Percentiles rank a stretch among this genome's conserved stretches.
Conservation (phyloP, 2,329 filamentous ascomycete genomes). For the Beauveria varroae region DNA sequence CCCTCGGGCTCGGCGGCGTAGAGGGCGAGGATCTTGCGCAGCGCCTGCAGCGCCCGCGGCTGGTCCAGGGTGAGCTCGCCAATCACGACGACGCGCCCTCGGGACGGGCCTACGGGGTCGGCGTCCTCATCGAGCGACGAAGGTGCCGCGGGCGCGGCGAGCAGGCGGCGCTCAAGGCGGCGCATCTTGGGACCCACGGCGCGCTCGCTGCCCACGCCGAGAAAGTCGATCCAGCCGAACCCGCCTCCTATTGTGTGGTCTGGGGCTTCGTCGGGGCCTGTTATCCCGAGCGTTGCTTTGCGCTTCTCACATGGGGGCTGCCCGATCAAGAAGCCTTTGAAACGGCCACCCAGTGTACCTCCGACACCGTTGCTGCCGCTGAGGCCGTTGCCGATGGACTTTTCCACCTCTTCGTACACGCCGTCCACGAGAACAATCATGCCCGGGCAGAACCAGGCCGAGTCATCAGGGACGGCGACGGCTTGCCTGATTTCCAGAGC, state of each 20-base stretch:
- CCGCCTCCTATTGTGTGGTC: constrained; percentile 64
- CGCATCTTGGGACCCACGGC: constrained; percentile 79
- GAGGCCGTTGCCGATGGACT: constrained; percentile 59
- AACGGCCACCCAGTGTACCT: constrained; percentile 84
- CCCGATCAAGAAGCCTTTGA: constrained; percentile 83
- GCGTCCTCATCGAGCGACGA: constrained; percentile 19
- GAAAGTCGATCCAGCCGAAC: constrained; percentile 96
- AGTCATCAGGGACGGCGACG: constrained; percentile 72
- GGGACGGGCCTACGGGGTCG: constrained; percentile 21
- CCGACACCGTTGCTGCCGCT: constrained; percentile 77
- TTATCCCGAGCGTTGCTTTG: constrained; percentile 67
- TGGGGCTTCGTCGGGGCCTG: constrained; percentile 47
- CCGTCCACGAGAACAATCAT: constrained; percentile 96
- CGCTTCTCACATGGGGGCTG: constrained; percentile 87
- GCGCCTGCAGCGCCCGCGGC: constrained; percentile 70
- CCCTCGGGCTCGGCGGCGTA: constrained; percentile 62
- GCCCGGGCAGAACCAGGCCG: constrained; percentile 86
- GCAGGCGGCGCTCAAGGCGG: constrained; percentile 62
- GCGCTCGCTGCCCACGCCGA: constrained; percentile 84
- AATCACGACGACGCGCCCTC: constrained; percentile 62
- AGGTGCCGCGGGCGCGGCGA: constrained; percentile 31
- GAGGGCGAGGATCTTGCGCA: constrained; percentile 67
- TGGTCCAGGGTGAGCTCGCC: constrained; percentile 83
- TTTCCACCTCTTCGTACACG: constrained; percentile 90
- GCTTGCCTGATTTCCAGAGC: constrained; percentile 75